Base-by-base conservation (phyloP, 495 filamentous ascomycete species). In the Penicillium atrosanguineum region DNA sequence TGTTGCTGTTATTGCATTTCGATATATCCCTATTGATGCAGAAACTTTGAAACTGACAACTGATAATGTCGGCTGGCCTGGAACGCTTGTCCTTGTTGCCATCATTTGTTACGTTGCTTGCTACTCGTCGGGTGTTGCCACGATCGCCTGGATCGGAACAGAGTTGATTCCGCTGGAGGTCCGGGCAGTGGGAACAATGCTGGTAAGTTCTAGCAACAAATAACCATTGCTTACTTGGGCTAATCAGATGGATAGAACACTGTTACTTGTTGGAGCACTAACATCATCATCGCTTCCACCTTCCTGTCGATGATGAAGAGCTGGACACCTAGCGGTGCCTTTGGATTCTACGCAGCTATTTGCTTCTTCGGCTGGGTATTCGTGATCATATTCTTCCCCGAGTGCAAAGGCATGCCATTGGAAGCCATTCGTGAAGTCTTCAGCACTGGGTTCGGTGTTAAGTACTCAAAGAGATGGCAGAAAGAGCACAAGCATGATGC, bases 141-240 rank as follows among this genome's bases (percentile, higher is more conserved):
- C 75, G 7, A 77, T 71, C 25, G 73, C 75, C 12, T 79, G 76
- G 76, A 61, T 80, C 14, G 64, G 65, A 6, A 72, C 68, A 0
- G 77, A 80, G 48, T 69, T 81, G 25, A 71, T 77, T 21, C 75
- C 76, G 15, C 68, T 79, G 36, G 77, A 80, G 57, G 74, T 80
- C 7, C 69, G 78, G 14, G 75, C 78, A 4, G 53, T 76, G 18
- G 74, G 76, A 7, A 80, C 76, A 3, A 79, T 81, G 78, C 53
- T 79, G 62, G 58, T 57, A 46, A 18, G 58, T 54, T 38, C 12
- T 12, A 21, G 8, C 14, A n/a, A 26, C 4, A 18, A 15, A 28
- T 37, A 0, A 19, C 1, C 6, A 19, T 21, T 12, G 3, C 2
- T 21, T 16, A 19, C 11, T 19, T 42, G 19, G 26, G 8, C 36